Base-by-base conservation (phyloP, 495 filamentous ascomycete genomes). In the Tuber calosporum region DNA sequence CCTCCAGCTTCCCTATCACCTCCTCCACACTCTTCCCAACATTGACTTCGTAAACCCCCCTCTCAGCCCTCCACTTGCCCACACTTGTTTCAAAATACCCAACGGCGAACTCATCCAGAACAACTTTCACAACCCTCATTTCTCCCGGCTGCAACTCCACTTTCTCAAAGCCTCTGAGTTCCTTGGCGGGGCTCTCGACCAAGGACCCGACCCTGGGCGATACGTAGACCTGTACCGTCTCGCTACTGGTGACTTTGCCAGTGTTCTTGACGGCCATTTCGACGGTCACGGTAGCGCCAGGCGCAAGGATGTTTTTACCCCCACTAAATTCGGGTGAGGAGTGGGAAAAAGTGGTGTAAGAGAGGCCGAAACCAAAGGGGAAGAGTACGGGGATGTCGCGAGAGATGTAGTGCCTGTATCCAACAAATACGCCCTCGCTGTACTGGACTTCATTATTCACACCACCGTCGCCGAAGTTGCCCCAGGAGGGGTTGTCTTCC, bases 351-450 rank as follows among this genome's bases (percentile, higher is more conserved):
- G 83, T 86, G 0, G 88, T 87, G 80, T 90, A 90, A 3, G 86
- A 87, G 1, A 90, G 82, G 11, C 89, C 88, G 75, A 87, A 84
- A 15, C 89, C 89, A 77, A 91, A 91, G 34, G 86, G 82, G 79
- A 89, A 90, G 5, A 71, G 40, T 0, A 79, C 84, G 0, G 81
- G 81, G 8, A 85, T 83, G 9, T 85, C 77, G 15, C 83, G 80
- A 70, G 84, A 86, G 74, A 89, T 88, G 79, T 87, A 91, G 82
- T 86, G 88, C 3, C 88, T 83, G 79, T 91, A 91, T 0, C 88
- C 89, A 30, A 90, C 85, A 73, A 87, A 89, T 72, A 91, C 81
- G 66, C 88, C 88, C 76, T 91, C 89, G 17, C 86, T 87, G 77
- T 90, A 90, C 20, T 86, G 82, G 4, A 88, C 85, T 53, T 79